phyloP scores from a whole-genome alignment of 306 rosid species.

The Pyrus betulifolia region DNA sequence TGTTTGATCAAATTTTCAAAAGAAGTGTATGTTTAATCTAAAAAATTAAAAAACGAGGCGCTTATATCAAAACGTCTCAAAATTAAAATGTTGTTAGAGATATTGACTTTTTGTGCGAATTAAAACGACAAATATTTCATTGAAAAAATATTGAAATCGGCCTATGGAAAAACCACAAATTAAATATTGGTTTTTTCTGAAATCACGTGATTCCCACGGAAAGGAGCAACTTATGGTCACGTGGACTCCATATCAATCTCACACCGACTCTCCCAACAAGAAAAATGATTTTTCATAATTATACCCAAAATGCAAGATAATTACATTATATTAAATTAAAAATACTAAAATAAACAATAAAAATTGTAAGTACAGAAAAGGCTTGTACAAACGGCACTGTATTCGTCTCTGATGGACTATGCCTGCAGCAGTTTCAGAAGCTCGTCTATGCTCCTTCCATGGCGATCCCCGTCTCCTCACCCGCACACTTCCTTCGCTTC shows the following conservation, averaged over 20 bases:
- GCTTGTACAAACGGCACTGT: not conserved
- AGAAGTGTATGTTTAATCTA: no score
- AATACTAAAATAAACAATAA: not conserved
- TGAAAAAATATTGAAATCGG: not conserved
- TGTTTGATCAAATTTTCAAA: no score
- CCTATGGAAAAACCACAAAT: not conserved
- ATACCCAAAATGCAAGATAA: not conserved
- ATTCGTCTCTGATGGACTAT: constrained; percentile 44
- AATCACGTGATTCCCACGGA: not conserved
- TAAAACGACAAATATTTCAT: not conserved
- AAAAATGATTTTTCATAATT: not conserved
- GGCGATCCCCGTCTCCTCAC: constrained; percentile 37
- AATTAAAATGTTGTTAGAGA: not conserved
- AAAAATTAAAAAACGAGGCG: no score
- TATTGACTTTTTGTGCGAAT: not conserved
- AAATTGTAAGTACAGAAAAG: not conserved
- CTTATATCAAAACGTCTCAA: no score
- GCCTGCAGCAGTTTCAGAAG: constrained; percentile 48
- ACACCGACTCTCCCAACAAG: not conserved
- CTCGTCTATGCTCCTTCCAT: constrained; percentile 48
- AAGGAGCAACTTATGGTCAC: not conserved
- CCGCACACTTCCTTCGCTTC: constrained; percentile 33
- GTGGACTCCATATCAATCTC: not conserved
- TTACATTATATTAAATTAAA: not conserved
- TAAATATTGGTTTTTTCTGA: not conserved